These are phyloP conservation scores for Phytopythium delawarense DNA, from an alignment of 352 stramenopile genomes.

Conservation along the genomic window DNA sequence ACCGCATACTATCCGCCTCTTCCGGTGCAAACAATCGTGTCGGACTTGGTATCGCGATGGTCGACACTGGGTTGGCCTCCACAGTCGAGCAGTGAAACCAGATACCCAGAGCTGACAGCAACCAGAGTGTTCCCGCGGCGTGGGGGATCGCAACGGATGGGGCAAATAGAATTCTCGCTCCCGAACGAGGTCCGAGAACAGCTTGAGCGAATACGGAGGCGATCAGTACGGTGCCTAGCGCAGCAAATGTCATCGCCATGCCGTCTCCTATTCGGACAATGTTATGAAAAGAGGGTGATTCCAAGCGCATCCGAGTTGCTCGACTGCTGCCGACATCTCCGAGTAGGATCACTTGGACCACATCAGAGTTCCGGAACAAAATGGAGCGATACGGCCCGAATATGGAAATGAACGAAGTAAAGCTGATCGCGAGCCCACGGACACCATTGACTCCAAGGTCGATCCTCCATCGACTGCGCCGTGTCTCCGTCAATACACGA, in stretches of 20 bases:
- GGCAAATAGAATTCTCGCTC: neutral
- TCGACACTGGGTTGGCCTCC: neutral
- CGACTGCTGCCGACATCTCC: neutral
- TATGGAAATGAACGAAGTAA: slow-evolving; percentile 16
- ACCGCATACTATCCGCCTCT: neutral
- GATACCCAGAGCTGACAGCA: neutral
- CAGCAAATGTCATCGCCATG: neutral
- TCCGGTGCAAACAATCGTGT: too few relatives aligned
- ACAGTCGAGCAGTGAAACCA: neutral
- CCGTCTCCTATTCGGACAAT: neutral
- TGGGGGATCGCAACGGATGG: neutral
- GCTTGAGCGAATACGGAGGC: neutral
- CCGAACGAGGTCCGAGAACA: neutral
- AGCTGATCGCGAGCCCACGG: slow-evolving; percentile 17
- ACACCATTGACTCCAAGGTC: slow-evolving; percentile 9
- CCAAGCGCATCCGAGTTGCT: neutral
- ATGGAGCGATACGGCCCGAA: slow-evolving; percentile 17
- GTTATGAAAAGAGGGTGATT: neutral
- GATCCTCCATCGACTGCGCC: slow-evolving; percentile 7
- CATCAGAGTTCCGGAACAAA: slow-evolving; percentile 14
- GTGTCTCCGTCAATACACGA: slow-evolving; percentile 9
- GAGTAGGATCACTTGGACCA: slow-evolving; percentile 1
- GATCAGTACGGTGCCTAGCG: neutral
- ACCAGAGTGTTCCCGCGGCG: neutral
- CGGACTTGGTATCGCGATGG: neutral